These are phyloP conservation scores for Psophocarpus tetragonolobus DNA, from an alignment of 306 rosid genomes.

Conservation along the genomic window DNA sequence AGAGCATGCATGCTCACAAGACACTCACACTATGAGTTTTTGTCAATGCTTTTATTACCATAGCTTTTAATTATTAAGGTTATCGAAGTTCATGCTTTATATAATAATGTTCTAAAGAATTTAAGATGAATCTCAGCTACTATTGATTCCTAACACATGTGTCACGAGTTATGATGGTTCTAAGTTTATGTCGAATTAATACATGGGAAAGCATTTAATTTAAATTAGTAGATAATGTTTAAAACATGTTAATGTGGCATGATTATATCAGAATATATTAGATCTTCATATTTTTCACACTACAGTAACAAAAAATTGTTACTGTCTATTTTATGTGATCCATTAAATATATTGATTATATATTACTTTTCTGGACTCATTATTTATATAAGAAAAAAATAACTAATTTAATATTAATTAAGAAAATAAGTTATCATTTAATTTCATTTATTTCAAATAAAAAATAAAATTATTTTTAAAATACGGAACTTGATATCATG, in stretches of 20 bases:
- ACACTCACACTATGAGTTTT: too few species aligned
- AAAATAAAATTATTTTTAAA: too few species aligned
- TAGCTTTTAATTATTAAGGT: background rate
- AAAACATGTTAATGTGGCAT: background rate
- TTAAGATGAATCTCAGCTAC: background rate
- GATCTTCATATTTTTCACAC: background rate
- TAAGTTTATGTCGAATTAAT: background rate
- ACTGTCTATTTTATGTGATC: too few species aligned
- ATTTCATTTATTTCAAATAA: too few species aligned
- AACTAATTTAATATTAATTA: too few species aligned
- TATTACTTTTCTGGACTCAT: too few species aligned
- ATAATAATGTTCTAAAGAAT: background rate
- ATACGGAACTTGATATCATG: too few species aligned
- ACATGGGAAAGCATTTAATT: background rate
- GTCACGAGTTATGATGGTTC: background rate
- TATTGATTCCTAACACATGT: background rate
- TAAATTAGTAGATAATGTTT: background rate
- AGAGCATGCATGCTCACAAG: too few species aligned
- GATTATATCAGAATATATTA: slow-evolving; percentile 2
- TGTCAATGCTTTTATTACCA: background rate
- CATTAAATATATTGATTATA: background rate
- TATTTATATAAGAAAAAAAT: too few species aligned
- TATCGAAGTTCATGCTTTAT: background rate
- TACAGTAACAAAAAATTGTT: too few species aligned
- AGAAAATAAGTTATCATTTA: too few species aligned